Conservation (phyloP, 2,329 filamentous ascomycete species). For the Immersiporthe knoxdaviesiana region DNA sequence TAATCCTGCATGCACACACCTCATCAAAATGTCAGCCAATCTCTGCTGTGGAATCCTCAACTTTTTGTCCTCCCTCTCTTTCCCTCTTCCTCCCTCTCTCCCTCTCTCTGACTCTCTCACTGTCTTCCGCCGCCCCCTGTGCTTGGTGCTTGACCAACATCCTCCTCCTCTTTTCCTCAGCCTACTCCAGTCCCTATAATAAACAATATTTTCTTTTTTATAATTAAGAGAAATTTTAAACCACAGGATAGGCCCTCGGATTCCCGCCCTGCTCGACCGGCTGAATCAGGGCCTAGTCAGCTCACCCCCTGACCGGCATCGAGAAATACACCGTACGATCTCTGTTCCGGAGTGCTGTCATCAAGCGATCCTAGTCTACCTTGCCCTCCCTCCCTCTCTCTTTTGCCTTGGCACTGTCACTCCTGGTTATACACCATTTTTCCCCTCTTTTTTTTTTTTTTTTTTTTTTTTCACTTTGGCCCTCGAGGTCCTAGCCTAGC, state of each 20-base stretch:
- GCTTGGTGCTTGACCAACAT: neutral
- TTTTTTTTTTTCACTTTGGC: too few species aligned
- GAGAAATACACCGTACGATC: slow-evolving; percentile 7
- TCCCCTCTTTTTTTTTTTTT: neutral
- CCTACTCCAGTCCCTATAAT: neutral
- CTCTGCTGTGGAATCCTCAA: neutral
- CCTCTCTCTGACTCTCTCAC: too few species aligned
- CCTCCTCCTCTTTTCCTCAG: neutral
- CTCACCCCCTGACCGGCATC: slow-evolving; percentile 3
- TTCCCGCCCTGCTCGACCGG: neutral
- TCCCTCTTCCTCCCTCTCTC: neutral
- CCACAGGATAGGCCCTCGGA: neutral
- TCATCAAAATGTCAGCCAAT: slow-evolving; percentile 1
- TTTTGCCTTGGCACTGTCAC: neutral
- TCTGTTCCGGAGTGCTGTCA: neutral
- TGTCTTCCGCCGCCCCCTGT: too few species aligned
- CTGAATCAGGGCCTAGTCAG: slow-evolving; percentile 2
- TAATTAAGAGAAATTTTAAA: too few species aligned
- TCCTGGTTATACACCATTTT: neutral
- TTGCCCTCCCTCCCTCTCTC: neutral
- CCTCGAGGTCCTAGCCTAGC: slow-evolving; percentile 9
- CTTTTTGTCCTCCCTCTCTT: neutral
- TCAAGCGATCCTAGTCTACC: neutral
- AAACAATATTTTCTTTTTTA: neutral
- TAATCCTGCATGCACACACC: neutral